Evolutionary conservation across 257 asterid genomes (phyloP), one percentile per base, ranked within the genome.

Genomic region (Scutellaria barbata): DNA sequence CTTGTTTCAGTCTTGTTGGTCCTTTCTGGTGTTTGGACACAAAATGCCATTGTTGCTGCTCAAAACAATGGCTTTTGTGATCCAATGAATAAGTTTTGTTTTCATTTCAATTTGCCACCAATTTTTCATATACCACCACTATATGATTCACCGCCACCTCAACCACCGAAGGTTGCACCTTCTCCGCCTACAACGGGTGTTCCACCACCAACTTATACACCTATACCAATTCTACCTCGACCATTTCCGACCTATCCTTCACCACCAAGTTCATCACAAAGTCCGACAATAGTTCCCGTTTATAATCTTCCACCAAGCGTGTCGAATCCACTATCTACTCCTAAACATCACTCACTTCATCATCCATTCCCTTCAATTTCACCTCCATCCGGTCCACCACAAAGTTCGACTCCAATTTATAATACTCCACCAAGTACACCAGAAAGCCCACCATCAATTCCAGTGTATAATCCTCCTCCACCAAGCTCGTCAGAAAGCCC

Each of bases 61-160:
- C n/a, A 20, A 9, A 47, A 9, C 2, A 17, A 59, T 10, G 8
- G 5, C 12, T 16, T 0, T 5, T 76, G 77, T 37, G 64, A 66
- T 35, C 56, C 63, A 3, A 39, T 12, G 1, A 17, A 17, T 22
- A 54, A 37, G 6, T 46, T 63, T 1, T 80, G 84, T 30, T 14
- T 65, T 16, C 47, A 54, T 54, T 63, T 39, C 35, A 35, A 3
- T 11, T 69, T 71, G 5, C 73, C 73, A 11, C 58, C 78, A 7
- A 10, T 30, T 8, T 25, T 13, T 8, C 71, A 41, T 30, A 12
- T 3, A 20, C 77, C 77, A 8, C 71, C 66, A 13, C 8, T 13
- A 17, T 45, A 7, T 40, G 6, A 5, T 7, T 48, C 72, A 25
- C 75, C 59, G 16, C 52, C 59, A 16, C 14, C 6, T 40, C 77